A percentile compares a stretch with the other conserved stretches of the same genome.
Evolutionary conservation across 2,329 filamentous ascomycete genomes (phyloP).

Genomic region (Pyrenophora seminiperda): DNA sequence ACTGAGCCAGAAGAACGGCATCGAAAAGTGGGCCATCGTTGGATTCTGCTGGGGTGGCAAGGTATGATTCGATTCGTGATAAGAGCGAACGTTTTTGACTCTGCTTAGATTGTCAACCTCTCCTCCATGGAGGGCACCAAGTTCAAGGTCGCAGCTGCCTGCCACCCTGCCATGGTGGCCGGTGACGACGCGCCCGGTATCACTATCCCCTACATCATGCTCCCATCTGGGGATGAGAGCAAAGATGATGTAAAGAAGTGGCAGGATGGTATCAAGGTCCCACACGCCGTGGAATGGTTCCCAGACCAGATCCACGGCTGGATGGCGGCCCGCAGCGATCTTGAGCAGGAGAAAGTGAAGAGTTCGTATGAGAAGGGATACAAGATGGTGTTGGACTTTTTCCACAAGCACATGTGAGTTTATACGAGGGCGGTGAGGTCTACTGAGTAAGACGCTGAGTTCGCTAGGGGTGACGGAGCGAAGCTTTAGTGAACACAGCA

Average conservation of each 20-base stretch:
- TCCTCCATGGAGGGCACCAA: conserved; percentile 56
- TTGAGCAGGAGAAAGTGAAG: conserved; percentile 56
- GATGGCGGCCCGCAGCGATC: conserved; percentile 53
- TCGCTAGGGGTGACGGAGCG: conserved; percentile 21
- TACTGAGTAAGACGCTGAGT: conserved; percentile 19
- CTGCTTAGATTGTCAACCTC: conserved; percentile 60
- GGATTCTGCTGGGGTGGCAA: conserved; percentile 66
- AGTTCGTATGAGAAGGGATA: conserved; percentile 58
- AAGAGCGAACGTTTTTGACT: background rate
- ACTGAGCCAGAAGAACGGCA: conserved; percentile 55
- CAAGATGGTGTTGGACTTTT: conserved; percentile 56
- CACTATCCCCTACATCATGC: conserved; percentile 62
- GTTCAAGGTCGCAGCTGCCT: conserved; percentile 63
- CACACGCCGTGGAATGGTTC: conserved; percentile 56
- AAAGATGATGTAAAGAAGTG: conserved; percentile 58
- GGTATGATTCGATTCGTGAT: conserved; percentile 40
- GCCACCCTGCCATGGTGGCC: conserved; percentile 66
- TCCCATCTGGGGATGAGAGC: conserved; percentile 63
- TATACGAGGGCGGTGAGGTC: background rate
- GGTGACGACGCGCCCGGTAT: conserved; percentile 61
- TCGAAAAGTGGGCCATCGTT: conserved; percentile 63
- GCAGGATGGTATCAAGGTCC: conserved; percentile 55
- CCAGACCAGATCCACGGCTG: conserved; percentile 54
- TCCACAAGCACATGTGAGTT: conserved; percentile 59
- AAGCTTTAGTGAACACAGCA: conserved; percentile 17